Evolutionary conservation across 192 early-diverging fungal species (phyloP).

Genomic region (Backusella westeae): DNA sequence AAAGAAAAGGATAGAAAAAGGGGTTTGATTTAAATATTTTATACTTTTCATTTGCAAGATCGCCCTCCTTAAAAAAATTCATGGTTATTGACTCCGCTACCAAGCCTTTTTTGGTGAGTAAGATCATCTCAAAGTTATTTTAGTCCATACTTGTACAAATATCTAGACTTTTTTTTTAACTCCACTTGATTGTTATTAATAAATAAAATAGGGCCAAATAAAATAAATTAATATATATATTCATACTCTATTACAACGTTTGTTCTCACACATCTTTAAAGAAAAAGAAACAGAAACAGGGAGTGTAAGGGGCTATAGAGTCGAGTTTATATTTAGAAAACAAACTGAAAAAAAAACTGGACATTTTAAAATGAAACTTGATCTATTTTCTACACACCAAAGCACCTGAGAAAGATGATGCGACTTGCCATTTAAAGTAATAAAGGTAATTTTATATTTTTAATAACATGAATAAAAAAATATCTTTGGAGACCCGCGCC

Average conservation of each 20-base stretch:
- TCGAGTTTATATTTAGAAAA: constrained; percentile 3
- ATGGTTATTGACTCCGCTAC: not conserved
- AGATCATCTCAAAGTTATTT: constrained; percentile 8
- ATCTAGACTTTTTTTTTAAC: constrained; percentile 9
- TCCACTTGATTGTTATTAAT: constrained; percentile 3
- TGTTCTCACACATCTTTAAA: not conserved
- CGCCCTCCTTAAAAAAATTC: not conserved
- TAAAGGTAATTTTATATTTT: not conserved
- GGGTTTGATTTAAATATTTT: not conserved
- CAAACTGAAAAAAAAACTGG: not conserved
- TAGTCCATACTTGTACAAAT: not conserved
- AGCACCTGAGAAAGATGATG: not conserved
- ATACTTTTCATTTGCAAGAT: not conserved
- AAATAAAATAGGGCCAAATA: not conserved
- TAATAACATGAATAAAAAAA: not conserved
- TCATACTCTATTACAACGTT: not conserved
- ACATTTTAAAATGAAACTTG: not conserved
- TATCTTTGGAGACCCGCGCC: not conserved
- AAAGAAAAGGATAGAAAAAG: not conserved
- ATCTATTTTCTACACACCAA: not conserved
- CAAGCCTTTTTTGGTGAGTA: not conserved
- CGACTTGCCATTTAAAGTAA: constrained; percentile 1
- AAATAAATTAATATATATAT: not conserved
- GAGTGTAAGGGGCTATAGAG: not conserved
- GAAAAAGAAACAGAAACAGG: not conserved